Conservation (phyloP, 768 basidiomycete genomes). For the Cystofilobasidium capitatum region DNA sequence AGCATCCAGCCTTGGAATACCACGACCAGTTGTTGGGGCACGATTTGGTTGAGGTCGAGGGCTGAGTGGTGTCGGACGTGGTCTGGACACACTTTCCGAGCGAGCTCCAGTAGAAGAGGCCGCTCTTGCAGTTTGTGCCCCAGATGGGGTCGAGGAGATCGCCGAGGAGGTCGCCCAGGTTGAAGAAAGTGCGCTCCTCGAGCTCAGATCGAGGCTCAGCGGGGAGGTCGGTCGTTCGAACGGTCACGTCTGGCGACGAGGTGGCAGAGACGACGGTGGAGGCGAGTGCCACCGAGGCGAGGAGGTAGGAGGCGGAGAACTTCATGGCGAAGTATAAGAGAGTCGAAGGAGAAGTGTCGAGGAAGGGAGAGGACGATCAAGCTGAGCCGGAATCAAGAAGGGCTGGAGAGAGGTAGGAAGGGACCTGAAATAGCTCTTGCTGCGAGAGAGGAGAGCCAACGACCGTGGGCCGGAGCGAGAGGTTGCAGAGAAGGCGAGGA, state of each 20-base stretch:
- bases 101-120: background rate
- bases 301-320: background rate
- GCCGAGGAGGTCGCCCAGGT: background rate
- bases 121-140: background rate
- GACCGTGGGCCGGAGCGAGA: no score
- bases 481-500: no score
- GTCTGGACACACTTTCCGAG: background rate
- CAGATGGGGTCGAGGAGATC: background rate
- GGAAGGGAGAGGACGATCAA: background rate
- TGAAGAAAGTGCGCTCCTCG: background rate
- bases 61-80: background rate
- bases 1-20: background rate
- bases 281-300: background rate
- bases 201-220: background rate
- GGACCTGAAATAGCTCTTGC: no score
- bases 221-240: background rate
- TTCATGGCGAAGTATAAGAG: background rate
- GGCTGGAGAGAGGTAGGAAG: background rate
- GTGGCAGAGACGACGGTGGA: background rate
- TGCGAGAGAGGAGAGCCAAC: background rate
- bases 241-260: background rate
- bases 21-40: slow-evolving; percentile 15
- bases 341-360: background rate
- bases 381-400: no score
- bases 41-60: background rate